Base-by-base conservation (phyloP, 768 basidiomycete species). In the Xerocomellus chrysenteron region DNA sequence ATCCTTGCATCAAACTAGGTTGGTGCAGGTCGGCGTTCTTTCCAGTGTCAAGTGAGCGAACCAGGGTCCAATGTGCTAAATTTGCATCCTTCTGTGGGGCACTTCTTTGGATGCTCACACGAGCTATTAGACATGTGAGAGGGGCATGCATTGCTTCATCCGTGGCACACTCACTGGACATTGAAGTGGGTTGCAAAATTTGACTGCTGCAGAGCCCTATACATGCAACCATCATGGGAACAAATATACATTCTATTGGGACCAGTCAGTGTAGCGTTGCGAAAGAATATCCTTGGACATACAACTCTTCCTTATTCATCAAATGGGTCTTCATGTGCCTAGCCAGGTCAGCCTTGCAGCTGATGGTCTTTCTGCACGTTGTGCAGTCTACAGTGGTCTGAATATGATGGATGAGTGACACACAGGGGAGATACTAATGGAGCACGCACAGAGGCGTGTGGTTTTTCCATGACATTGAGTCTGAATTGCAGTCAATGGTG, bases 241-340 rank as follows among this genome's bases (percentile, higher is more conserved):
- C 73, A 74, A 5, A 16, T 10, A 24, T 57, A 32, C 68, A 60
- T 71, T 3, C 73, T 74, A 43, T 36, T 1, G 35, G 17, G n/a
- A 33, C 35, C 5, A 2, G 44, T 71, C 33, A 62, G 47, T 12
- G 4, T 52, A 37, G 12, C 16, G 37, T 39, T 26, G 1, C 6
- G 5, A 32, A 3, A 7, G 19, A 11, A 36, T 13, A 37, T 28
- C 28, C 12, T 21, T 1, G 14, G 14, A 65, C 73, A 33, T 39
- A 75, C 73, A 63, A 16, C 0, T 49, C 52, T 9, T 68, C 63
- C 55, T 63, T 68, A 33, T 71, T 62, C 0, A 33, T 4, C 5
- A 56, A 49, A 21, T 74, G 73, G 0, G 41, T 60, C 3, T 47
- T 54, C 60, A 67, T 63, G n/a, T 74, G 73, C 6, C 74, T 62